Percentiles rank a stretch among this genome's conserved stretches.
phyloP scores from a whole-genome alignment of 1,284 basidiomycete species.

The Hymenochaete sp. region DNA sequence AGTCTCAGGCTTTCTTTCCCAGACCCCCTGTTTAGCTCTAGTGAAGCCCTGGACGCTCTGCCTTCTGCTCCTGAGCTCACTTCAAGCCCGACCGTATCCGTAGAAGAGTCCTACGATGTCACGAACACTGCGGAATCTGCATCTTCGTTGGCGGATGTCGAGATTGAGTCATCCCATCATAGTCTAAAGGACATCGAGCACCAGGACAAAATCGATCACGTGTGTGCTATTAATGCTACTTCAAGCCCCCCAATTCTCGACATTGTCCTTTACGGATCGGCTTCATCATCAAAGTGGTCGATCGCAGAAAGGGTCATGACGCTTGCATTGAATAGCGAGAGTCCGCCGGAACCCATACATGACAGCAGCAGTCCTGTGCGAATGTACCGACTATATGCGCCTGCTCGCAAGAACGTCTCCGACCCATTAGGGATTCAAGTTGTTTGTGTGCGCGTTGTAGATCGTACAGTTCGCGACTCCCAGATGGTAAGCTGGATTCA shows the following conservation, averaged over 20 bases:
- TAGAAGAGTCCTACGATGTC: constrained; percentile 10
- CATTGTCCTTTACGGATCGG: constrained; percentile 15
- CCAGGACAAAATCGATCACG: constrained; percentile 4
- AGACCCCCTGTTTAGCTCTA: constrained; percentile 14
- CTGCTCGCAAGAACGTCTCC: not conserved
- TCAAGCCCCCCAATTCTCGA: constrained; percentile 6
- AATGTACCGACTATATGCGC: too few species aligned
- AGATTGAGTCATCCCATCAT: constrained; percentile 11
- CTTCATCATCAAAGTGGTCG: constrained; percentile 15
- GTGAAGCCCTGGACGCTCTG: constrained; percentile 1
- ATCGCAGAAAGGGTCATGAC: constrained; percentile 14
- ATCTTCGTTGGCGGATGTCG: constrained; percentile 13
- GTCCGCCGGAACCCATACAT: not conserved
- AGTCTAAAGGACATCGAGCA: too few species aligned
- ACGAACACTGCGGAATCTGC: constrained; percentile 4
- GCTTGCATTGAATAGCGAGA: constrained; percentile 3
- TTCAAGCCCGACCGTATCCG: not conserved
- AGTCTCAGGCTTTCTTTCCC: constrained; percentile 19
- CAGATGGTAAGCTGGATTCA: constrained; percentile 9
- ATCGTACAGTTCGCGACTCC: constrained; percentile 9
- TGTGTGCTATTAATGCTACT: too few species aligned
- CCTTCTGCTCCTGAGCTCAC: not conserved
- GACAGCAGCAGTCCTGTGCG: constrained; percentile 7
- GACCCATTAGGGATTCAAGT: not conserved
- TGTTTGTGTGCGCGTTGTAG: constrained; percentile 5